A percentile compares a stretch with the other conserved stretches of the same genome.
Evolutionary conservation across 164 flowering plant species (phyloP).

Genomic region (Dillenia suffruticosa): DNA sequence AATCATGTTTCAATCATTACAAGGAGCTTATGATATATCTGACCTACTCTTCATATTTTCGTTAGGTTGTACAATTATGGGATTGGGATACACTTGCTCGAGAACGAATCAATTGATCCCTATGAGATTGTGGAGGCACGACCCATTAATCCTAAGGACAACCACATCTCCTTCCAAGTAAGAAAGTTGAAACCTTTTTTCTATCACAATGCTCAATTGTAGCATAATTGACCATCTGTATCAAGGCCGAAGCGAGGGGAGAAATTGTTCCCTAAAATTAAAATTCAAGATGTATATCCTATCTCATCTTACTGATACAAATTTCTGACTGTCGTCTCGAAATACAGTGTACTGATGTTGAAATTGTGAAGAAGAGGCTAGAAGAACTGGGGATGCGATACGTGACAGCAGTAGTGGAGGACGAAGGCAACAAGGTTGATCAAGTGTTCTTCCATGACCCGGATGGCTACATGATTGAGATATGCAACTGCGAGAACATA

Average conservation of each 20-base stretch:
- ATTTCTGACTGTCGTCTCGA: not conserved
- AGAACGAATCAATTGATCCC: constrained; percentile 28
- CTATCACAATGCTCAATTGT: too few relatives aligned
- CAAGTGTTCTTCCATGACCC: constrained; percentile 90
- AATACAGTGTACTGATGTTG: constrained; percentile 51
- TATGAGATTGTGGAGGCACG: constrained; percentile 12
- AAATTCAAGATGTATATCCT: too few relatives aligned
- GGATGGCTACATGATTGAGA: constrained; percentile 81
- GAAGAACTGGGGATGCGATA: constrained; percentile 58
- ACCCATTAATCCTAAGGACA: constrained; percentile 69
- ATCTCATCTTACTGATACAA: too few relatives aligned
- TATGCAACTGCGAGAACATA: constrained; percentile 78
- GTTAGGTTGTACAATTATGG: constrained; percentile 71
- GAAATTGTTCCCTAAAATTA: too few relatives aligned
- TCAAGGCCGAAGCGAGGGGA: too few relatives aligned
- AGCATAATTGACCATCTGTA: too few relatives aligned
- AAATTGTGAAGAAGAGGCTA: constrained; percentile 44
- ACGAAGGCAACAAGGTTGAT: constrained; percentile 54
- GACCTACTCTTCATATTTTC: not conserved
- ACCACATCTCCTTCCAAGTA: constrained; percentile 78
- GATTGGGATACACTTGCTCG: constrained; percentile 66
- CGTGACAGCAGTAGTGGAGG: constrained; percentile 61
- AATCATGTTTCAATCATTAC: not conserved
- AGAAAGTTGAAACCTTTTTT: not conserved
- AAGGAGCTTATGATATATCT: not conserved